Base-by-base conservation (phyloP, 495 filamentous ascomycete genomes). In the Cercophora samala region DNA sequence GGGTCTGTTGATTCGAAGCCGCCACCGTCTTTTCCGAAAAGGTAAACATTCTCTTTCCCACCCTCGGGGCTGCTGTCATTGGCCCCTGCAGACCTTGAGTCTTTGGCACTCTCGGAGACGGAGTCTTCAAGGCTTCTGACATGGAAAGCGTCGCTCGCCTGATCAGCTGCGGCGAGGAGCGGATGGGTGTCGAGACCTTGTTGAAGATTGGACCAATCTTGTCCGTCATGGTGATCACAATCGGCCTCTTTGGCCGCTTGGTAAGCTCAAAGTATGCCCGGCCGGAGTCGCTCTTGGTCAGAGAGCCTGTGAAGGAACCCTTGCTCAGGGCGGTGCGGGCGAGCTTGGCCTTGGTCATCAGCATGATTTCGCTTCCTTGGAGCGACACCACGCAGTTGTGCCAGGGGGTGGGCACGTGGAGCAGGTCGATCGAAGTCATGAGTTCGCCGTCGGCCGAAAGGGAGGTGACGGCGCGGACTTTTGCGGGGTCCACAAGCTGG, bases 321-420 rank as follows among this genome's bases (percentile, higher is more conserved):
- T 65, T 56, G 0, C 32, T 42, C 8, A 70, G 58, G 0, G 68
- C 64, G 17, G 68, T 59, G 53, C 68, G 59, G 19, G 62, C 68
- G 5, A 67, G 52, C 23, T 70, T 70, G 58, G 68, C 68, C 51
- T 70, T 70, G 62, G 65, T 64, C 4, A 70, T 58, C 53, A 70
- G 58, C 26, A 67, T 29, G 18, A 67, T 21, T 21, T 67, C 65
- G 52, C 62, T 62, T 19, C 59, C 68, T 17, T 37, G 61, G 15
- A 70, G 58, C 58, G 64, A 26, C 17, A 67, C 68, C 6, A 70
- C 65, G 4, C 26, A 64, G 58, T 70, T 70, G 62, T 70, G 68
- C 68, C 68, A 70, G 1, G 68, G 68, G 5, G 68, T 70, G 23
- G 68, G 68, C 25, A 70, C 67, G 23, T 70, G 68, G 1, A 70